Evolutionary conservation across 2,329 filamentous ascomycete genomes (phyloP), one percentile per base, ranked within the genome.

Genomic region (Penicillium crustosum): DNA sequence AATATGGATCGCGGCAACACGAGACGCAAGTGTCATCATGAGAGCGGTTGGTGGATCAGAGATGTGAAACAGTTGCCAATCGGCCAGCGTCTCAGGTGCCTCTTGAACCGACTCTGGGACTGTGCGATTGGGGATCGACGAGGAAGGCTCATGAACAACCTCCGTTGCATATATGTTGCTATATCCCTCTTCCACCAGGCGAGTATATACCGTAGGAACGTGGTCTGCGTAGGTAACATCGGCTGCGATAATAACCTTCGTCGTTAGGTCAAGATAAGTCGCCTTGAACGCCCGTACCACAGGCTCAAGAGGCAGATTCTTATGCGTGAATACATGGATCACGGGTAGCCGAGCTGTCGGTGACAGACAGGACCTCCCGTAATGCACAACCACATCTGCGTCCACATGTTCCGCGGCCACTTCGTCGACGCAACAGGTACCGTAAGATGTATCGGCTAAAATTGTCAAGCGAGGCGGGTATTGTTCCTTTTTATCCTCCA

Each of bases 401-500:
- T 91, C 84, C 17, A 91, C 89, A 73, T 99, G 94, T 73, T 99
- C 93, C 2, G 94, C 94, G 0, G 94, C 94, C 41, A 97, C 88
- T 77, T 99, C 94, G 70, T 99, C 94, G 19, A 97, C 93, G 70
- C 94, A 99, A 77, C 94, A 99, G 0, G 93, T 89, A 59, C 94
- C 95, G 75, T 97, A 99, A 2, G 93, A 97, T 2, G 94, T 97
- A 74, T 99, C 94, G 33, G 89, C 94, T 19, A 99, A 80, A 59
- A 99, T 93, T 67, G 90, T 96, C 52, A 97, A 81, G 43, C 75
- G 78, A 9, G 74, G 70, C 2, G 75, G 65, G 36, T 58, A 59
- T 15, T 62, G 61, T 10, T 70, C 66, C 2, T 51, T 48, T 10
- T 55, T 56, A 21, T 68, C 64, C 17, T 63, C 59, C 43, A 71